phyloP scores from a whole-genome alignment of 2,329 filamentous ascomycete genomes.

The Canariomyces notabilis region DNA sequence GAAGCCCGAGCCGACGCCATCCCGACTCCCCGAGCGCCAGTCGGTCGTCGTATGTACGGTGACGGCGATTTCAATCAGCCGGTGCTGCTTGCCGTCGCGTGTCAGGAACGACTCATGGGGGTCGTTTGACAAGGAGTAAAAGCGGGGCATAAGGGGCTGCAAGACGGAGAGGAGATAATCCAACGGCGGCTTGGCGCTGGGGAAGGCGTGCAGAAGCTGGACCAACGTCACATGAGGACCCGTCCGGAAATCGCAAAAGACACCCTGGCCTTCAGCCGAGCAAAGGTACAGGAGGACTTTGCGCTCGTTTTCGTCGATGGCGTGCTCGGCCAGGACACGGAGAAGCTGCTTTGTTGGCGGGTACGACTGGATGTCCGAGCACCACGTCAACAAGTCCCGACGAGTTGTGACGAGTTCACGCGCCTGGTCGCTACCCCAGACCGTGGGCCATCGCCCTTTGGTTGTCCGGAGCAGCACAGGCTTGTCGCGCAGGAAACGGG shows the following conservation, averaged over 20 bases:
- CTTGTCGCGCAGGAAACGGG: conserved; percentile 78
- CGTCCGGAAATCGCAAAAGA: conserved; percentile 91
- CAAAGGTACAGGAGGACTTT: conserved; percentile 83
- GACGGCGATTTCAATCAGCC: conserved; percentile 92
- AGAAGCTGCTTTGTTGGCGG: conserved; percentile 85
- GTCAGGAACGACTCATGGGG: conserved; percentile 71
- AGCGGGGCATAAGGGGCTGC: conserved; percentile 89
- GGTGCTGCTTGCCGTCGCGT: conserved; percentile 64
- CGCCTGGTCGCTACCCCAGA: conserved; percentile 88
- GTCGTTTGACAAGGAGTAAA: conserved; percentile 97
- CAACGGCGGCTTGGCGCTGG: conserved; percentile 82
- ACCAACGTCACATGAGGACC: conserved; percentile 79
- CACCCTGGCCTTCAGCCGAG: conserved; percentile 83
- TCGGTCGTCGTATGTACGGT: conserved; percentile 84
- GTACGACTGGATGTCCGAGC: conserved; percentile 86
- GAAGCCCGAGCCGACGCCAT: conserved; percentile 87
- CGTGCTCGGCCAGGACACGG: conserved; percentile 79
- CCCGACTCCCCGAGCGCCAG: conserved; percentile 67
- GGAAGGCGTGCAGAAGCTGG: conserved; percentile 87
- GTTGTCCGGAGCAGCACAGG: conserved; percentile 73
- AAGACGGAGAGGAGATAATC: conserved; percentile 75
- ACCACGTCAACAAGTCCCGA: conserved; percentile 91
- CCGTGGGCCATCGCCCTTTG: conserved; percentile 87
- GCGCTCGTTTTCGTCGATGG: conserved; percentile 73
- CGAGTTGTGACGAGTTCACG: conserved; percentile 86